phyloP scores from a whole-genome alignment of 371 early-diverging fungal genomes.

The Coemansia sp. region DNA sequence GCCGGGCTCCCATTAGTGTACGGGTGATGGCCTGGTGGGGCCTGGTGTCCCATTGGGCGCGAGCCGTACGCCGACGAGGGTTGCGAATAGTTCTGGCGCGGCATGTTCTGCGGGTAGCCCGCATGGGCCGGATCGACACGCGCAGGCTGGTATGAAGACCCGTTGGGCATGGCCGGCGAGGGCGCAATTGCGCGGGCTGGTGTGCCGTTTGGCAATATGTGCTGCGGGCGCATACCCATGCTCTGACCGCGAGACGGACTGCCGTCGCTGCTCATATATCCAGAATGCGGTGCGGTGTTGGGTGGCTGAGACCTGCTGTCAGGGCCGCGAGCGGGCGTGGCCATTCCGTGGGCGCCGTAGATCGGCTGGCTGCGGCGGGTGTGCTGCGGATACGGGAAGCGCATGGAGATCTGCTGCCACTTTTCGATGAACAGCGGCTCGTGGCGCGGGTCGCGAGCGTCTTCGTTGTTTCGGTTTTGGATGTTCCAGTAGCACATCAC shows the following conservation, averaged over 20 bases:
- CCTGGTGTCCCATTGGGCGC: neutral
- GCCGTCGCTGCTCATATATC: neutral
- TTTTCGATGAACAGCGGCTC: constrained; percentile 27
- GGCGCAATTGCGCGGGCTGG: neutral
- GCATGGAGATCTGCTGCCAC: constrained; percentile 39
- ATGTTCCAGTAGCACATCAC: constrained; percentile 48
- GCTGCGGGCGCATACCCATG: constrained; percentile 7
- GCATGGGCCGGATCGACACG: neutral
- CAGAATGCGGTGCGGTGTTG: neutral
- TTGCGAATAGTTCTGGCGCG: constrained; percentile 7
- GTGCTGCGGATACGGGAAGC: constrained; percentile 33
- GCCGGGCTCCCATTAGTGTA: constrained; percentile 3
- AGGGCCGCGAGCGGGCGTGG: neutral
- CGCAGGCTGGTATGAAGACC: neutral
- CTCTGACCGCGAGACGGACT: neutral
- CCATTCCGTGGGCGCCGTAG: constrained; percentile 15
- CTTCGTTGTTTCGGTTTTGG: constrained; percentile 22
- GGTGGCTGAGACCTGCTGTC: constrained; percentile 1
- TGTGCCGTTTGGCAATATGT: neutral
- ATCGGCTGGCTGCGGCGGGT: constrained; percentile 35
- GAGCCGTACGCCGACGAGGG: neutral
- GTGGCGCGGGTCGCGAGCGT: constrained; percentile 31
- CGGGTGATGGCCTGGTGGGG: neutral
- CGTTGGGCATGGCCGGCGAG: neutral
- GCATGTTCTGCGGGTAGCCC: constrained; percentile 5